Percentiles rank a stretch among this genome's conserved stretches.
Evolutionary conservation across 768 basidiomycete species (phyloP).

Genomic region (Agaricus subrufescens): DNA sequence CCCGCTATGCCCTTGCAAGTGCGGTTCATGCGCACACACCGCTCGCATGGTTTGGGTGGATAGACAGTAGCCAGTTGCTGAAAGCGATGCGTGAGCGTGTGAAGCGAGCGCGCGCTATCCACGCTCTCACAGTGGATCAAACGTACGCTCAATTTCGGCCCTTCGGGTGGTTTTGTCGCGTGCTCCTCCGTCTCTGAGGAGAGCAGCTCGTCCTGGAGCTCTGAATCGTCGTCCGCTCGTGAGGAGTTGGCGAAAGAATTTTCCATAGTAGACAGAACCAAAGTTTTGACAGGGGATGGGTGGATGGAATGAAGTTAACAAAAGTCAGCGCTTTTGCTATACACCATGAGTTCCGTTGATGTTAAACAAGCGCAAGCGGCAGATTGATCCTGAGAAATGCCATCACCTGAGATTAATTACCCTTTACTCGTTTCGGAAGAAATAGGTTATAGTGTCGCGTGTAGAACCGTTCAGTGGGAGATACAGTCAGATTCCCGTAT

Average conservation of each 20-base stretch:
- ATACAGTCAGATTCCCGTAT: neutral
- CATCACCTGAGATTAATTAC: constrained; percentile 16
- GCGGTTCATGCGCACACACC: constrained; percentile 37
- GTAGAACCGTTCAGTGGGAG: constrained; percentile 5
- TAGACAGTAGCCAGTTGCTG: constrained; percentile 23
- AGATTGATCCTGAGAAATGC: constrained; percentile 18
- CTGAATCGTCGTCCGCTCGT: constrained; percentile 24
- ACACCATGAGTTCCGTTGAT: constrained; percentile 12
- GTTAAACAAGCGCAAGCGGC: constrained; percentile 18
- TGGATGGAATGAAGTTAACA: constrained; percentile 27
- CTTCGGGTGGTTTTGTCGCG: constrained; percentile 17
- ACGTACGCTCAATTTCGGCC: constrained; percentile 13
- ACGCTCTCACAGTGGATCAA: constrained; percentile 2
- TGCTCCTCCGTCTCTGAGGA: constrained; percentile 7
- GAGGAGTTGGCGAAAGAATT: constrained; percentile 21
- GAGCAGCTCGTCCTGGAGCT: constrained; percentile 23
- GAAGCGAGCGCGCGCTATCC: constrained; percentile 3
- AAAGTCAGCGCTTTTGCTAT: constrained; percentile 26
- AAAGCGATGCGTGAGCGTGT: constrained; percentile 7
- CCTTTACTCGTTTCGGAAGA: constrained; percentile 16
- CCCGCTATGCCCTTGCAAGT: constrained; percentile 38
- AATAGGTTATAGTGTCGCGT: constrained; percentile 12
- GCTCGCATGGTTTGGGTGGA: constrained; percentile 39
- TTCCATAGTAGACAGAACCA: constrained; percentile 27
- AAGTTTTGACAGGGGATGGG: constrained; percentile 22